These are phyloP conservation scores for Dipodascus geniculatus DNA, from an alignment of 805 yeast genomes.

Conservation along the genomic window DNA sequence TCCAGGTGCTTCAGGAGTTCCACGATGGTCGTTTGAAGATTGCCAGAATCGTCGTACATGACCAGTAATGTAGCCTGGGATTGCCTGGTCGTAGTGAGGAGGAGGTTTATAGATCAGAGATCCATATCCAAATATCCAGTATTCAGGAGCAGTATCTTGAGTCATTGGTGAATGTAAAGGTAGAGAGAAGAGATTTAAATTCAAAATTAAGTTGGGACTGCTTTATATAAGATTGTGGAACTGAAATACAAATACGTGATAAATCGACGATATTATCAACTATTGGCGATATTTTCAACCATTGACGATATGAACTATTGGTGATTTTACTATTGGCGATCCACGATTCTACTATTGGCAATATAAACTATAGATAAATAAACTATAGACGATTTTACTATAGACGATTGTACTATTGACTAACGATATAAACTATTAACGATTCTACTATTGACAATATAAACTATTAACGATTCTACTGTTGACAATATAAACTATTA, in stretches of 20 bases:
- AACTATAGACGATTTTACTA: too few relatives aligned
- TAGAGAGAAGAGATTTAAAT: too few relatives aligned
- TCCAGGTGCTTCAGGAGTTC: constrained; percentile 79
- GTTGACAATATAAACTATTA: not conserved
- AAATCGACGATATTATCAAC: too few relatives aligned
- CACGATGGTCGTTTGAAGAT: constrained; percentile 79
- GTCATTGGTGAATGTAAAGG: not conserved
- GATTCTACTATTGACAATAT: not conserved
- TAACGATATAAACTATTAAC: not conserved
- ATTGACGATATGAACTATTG: too few relatives aligned
- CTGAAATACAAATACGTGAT: too few relatives aligned
- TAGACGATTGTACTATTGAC: too few relatives aligned
- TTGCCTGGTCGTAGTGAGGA: constrained; percentile 45
- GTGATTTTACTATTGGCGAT: too few relatives aligned
- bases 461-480: not conserved
- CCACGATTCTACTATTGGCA: too few relatives aligned
- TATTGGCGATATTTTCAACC: too few relatives aligned
- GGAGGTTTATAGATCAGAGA: constrained; percentile 87
- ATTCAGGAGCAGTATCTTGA: constrained; percentile 8
- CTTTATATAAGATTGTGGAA: too few relatives aligned
- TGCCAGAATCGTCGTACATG: constrained; percentile 86
- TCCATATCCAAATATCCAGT: constrained; percentile 86
- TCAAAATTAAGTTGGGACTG: too few relatives aligned
- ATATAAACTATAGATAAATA: too few relatives aligned
- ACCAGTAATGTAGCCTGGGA: constrained; percentile 68